Base-by-base conservation (phyloP, 2,329 filamentous ascomycete species). In the Graphilbum fragrans region DNA sequence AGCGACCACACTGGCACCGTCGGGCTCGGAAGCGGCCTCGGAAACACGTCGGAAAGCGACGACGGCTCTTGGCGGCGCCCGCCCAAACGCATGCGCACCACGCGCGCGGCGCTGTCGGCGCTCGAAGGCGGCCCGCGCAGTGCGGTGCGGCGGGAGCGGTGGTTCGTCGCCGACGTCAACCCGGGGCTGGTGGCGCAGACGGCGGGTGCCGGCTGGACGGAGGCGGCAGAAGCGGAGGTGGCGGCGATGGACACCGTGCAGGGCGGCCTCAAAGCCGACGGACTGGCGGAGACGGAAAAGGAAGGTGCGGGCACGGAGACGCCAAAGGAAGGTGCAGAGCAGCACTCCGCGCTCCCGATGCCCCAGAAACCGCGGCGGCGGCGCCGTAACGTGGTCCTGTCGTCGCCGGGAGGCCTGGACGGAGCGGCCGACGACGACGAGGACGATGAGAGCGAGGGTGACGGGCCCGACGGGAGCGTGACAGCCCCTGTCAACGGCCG, bases 71-170 rank as follows among this genome's bases (percentile, higher is more conserved):
- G 10, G 20, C 16, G n/a, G 16, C n/a, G 18, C 38, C 35, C 40
- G n/a, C 20, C 43, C 5, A 80, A 82, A 54, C 62, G 73, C 17
- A 63, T 70, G 48, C 61, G 82, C n/a, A 85, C 70, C 2, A 87
- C 82, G 0, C 62, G 82, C 37, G 72, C 82, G 12, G 79, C 80
- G 43, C 65, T 80, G 37, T 79, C 79, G 27, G 82, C 82, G 2
- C 60, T 84, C 1, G 82, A 86, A 54, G 80, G 80, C 21, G 77
- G 80, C 0, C 65, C 67, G 37, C 71, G 83, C 45, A 68, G 67
- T 29, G 69, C 60, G 1, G 80, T 74, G n/a, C 67, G 81, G 32
- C 67, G 69, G 21, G 80, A 85, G 47, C 67, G 67, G 43, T 86
- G 81, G 77, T 85, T 86, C 51, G 64, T 67, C 4, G 61, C 65